Conservation (phyloP, 148 eudicot genomes). For the Bassia scoparia region DNA sequence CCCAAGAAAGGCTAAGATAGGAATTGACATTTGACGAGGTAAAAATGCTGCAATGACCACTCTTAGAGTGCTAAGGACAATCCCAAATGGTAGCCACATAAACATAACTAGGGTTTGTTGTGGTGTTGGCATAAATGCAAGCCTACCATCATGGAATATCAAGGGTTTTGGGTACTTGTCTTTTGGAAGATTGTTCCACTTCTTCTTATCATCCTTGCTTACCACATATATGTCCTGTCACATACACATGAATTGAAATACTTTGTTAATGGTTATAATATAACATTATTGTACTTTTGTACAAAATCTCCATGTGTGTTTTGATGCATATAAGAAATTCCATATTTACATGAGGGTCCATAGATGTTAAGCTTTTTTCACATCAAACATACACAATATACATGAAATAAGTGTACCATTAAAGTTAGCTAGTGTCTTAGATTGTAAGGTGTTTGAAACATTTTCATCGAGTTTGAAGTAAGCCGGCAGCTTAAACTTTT, state of each 20-base stretch:
- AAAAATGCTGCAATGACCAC: background rate
- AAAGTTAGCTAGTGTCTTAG: too few species aligned
- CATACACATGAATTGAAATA: background rate
- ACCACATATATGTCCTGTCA: conserved; percentile 23
- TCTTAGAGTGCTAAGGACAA: conserved; percentile 18
- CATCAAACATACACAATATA: too few species aligned
- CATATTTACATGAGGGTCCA: too few species aligned
- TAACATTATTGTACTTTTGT: too few species aligned
- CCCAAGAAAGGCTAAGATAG: conserved; percentile 22
- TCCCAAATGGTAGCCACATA: conserved; percentile 32
- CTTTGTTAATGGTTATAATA: too few species aligned
- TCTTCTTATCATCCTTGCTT: conserved; percentile 17
- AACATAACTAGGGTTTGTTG: conserved; percentile 23
- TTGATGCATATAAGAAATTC: too few species aligned
- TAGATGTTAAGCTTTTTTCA: too few species aligned
- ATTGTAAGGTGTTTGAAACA: too few species aligned
- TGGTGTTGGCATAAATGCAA: conserved; percentile 31
- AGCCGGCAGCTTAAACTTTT: too few species aligned
- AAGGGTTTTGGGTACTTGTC: conserved; percentile 28
- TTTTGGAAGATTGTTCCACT: conserved; percentile 24
- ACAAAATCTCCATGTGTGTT: too few species aligned
- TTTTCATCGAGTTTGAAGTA: too few species aligned
- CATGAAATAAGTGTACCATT: too few species aligned
- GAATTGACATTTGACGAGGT: conserved; percentile 16
- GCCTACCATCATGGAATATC: conserved; percentile 35